Base-by-base conservation (phyloP, 2,329 filamentous ascomycete genomes). In the Exserohilum turcica region DNA sequence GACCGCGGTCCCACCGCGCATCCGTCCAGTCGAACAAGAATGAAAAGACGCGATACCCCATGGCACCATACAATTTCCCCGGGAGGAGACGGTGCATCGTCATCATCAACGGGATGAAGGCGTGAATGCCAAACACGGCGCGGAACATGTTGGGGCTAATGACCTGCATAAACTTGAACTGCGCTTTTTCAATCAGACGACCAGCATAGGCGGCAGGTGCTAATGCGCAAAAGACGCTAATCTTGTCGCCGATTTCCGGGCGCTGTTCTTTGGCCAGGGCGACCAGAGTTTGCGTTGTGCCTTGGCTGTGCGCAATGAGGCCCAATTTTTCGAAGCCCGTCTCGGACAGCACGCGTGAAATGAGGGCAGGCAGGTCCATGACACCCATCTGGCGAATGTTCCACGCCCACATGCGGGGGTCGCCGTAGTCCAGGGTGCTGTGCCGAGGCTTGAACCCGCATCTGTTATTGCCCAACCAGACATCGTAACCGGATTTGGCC, bases 361-460 rank as follows among this genome's bases (percentile, higher is more conserved):
- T 83, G 29, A 97, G 81, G 0, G 92, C 92, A 0, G 92, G 83
- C 2, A 97, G 81, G 70, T 97, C 93, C 69, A 95, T 85, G 1
- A 92, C 87, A 3, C 92, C 93, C 89, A 97, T 95, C 68, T 96
- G 91, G 0, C 90, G 85, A 49, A 97, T 95, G 61, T 96, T 57
- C 93, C 93, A 97, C 35, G 87, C 86, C 93, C 93, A 97, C 90
- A 97, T 95, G 27, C 92, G 84, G 1, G 93, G 92, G 68, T 97
- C 93, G 3, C 78, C 78, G 60, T 89, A 86, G 2, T 84, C 76
- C 33, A 97, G 82, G 18, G 87, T 76, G 2, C 81, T 83, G 69
- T 97, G 93, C 59, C 86, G 84, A 0, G 93, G 92, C 0, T 83
- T 79, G 74, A 94, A 91, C 1, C 92, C 92, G 68, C 92, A 96